Base-by-base conservation (phyloP, 352 stramenopile genomes). In the Globisporangium carolinianum region DNA sequence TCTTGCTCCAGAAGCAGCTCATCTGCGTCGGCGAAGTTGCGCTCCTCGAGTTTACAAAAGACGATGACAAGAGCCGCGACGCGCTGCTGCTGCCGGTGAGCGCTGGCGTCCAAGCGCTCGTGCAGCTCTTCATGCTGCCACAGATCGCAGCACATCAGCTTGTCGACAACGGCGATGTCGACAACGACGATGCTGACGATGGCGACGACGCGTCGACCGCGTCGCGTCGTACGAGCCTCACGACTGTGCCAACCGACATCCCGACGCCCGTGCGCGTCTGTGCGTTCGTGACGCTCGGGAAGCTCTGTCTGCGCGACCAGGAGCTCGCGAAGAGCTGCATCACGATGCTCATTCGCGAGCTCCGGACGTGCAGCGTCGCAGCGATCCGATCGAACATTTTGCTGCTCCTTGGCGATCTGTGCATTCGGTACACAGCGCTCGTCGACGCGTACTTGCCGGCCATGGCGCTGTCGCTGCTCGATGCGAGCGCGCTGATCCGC, bases 331-430 rank as follows among this genome's bases (percentile, higher is more conserved):
- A 98, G 66, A 74, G 80, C 57, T 97, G 82, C 32, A 88, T 98
- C 56, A 98, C 88, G 38, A 95, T 98, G 69, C 75, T 99, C 43
- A 97, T 98, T 47, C 86, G 95, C 12, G 95, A 98, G 65, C 78
- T 99, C 8, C 67, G 91, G 46, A 87, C 81, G n/a, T 83, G 78
- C 47, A 51, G 68, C 9, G 79, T 87, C 62, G 77, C 91, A 55
- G 77, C 94, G 41, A 94, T 98, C 17, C 86, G 94, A n/a, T 96
- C 87, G n/a, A 99, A 98, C 69, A 95, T 97, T 8, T 63, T 99
- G 60, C 66, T 98, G 48, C 96, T 98, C 32, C 74, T 99, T 14
- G 94, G 95, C 12, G 96, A 99, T 73, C 65, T 99, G 36, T 98
- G 93, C 61, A 92, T 98, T 38, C 85, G 91, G 4, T 99, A 98